A percentile compares a stretch with the other conserved stretches of the same genome.
Conservation (phyloP, 352 stramenopile genomes). For the Thraustochytrium striatum region DNA sequence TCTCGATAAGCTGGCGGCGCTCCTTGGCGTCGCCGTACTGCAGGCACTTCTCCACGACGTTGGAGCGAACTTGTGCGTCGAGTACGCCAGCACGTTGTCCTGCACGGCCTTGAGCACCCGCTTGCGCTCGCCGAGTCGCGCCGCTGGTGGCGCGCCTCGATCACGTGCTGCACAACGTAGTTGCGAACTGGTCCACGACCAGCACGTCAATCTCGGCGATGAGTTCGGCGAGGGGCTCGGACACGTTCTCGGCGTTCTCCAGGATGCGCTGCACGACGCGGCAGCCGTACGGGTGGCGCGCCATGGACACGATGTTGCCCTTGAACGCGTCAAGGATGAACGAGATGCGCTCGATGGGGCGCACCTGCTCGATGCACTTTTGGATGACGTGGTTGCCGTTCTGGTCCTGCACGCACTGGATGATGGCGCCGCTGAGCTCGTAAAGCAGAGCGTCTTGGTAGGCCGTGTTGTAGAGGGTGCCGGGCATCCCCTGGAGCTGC, state of each 20-base stretch:
- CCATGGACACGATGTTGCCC: slow-evolving; percentile 78
- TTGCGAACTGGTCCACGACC: slow-evolving; percentile 91
- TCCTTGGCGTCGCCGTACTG: slow-evolving; percentile 75
- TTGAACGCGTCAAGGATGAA: slow-evolving; percentile 96
- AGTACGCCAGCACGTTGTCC: slow-evolving; percentile 77
- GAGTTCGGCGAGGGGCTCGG: slow-evolving; percentile 87
- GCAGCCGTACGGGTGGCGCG: slow-evolving; percentile 95
- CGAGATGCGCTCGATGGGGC: slow-evolving; percentile 81
- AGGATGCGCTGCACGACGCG: slow-evolving; percentile 95
- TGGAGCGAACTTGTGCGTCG: slow-evolving; percentile 91
- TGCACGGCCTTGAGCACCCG: slow-evolving; percentile 74
- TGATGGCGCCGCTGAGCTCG: slow-evolving; percentile 70
- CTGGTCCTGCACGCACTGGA: slow-evolving; percentile 93
- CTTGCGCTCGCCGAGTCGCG: slow-evolving; percentile 61
- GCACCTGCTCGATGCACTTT: slow-evolving; percentile 88
- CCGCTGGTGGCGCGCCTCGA: slow-evolving; percentile 61
- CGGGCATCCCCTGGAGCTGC: neutral
- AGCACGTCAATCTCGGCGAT: slow-evolving; percentile 40
- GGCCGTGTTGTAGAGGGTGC: slow-evolving; percentile 65
- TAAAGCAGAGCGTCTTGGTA: slow-evolving; percentile 71
- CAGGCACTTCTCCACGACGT: slow-evolving; percentile 90
- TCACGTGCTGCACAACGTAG: slow-evolving; percentile 98
- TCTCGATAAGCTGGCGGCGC: slow-evolving; percentile 57
- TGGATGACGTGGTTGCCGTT: slow-evolving; percentile 98
- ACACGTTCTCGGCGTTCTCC: slow-evolving; percentile 82